Base-by-base conservation (phyloP, 2,329 filamentous ascomycete species). In the Pyricularia sp. region DNA sequence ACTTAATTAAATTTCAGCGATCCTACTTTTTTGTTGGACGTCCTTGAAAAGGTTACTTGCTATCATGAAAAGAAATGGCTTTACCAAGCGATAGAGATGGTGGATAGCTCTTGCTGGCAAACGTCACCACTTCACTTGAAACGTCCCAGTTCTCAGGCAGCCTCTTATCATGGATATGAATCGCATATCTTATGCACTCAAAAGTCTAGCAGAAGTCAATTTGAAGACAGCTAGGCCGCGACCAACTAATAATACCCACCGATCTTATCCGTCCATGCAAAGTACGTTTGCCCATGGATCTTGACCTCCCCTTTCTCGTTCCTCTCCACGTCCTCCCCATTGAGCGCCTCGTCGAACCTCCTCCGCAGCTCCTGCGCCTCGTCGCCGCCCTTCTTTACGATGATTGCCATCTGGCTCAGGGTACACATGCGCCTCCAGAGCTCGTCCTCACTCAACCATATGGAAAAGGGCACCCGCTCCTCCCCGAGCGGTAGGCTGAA, bases 401-500 rank as follows among this genome's bases (percentile, higher is more conserved):
- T 6, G 64, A 86, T 78, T 4, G 84, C 82, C 67, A 91, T 82
- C 71, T 90, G 87, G 70, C 86, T 89, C 65, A 91, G 75, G 13
- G 88, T 91, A 62, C 78, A 78, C 66, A 87, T 80, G 44, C 89
- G 80, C 64, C 82, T 79, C 84, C 86, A 89, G 62, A 90, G 74
- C 64, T 78, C 81, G 62, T 89, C 82, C 66, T 81, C 80, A 31
- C 73, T 77, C 65, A 89, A 72, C 79, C 81, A 84, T 0, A 83
- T 79, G 26, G 81, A 82, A 78, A 86, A 88, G 61, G 78, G 75
- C 61, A 85, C 76, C 33, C 74, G 76, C 33, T 83, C 78, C 70
- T 87, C 82, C 10, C 81, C 81, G 7, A 90, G 74, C 0, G 87
- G 87, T 44, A 87, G 76, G 13, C 83, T 80, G 71, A 91, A 91